A percentile compares a stretch with the other conserved stretches of the same genome.
Conservation (phyloP, 2,329 filamentous ascomycete species). For the Boeremia exigua region DNA sequence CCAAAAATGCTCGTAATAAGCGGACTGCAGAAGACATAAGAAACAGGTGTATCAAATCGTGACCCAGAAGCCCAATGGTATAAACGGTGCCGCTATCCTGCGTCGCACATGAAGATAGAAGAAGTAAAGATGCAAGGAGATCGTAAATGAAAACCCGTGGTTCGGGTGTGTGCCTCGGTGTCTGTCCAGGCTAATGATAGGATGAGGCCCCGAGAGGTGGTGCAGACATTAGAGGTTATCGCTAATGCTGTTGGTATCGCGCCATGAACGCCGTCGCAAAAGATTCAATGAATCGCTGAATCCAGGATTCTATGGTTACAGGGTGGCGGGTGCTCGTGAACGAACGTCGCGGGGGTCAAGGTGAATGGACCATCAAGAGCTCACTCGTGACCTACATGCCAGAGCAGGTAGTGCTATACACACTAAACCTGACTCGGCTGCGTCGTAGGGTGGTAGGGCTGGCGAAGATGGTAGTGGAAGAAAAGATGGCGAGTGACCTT, state of each 20-base stretch:
- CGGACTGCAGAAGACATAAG: slow-evolving; percentile 32
- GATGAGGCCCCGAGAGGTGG: slow-evolving; percentile 32
- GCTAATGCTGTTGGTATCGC: slow-evolving; percentile 34
- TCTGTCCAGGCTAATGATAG: slow-evolving; percentile 32
- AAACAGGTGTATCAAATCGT: slow-evolving; percentile 33
- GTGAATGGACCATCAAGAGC: slow-evolving; percentile 20
- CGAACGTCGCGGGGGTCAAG: slow-evolving; percentile 26
- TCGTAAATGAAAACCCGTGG: slow-evolving; percentile 17
- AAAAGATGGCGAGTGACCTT: slow-evolving; percentile 2
- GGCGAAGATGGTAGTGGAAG: slow-evolving; percentile 12
- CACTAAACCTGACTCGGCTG: slow-evolving; percentile 18
- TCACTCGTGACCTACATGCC: slow-evolving; percentile 24
- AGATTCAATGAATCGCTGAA: slow-evolving; percentile 31
- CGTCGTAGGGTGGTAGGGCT: slow-evolving; percentile 17
- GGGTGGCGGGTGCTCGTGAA: slow-evolving; percentile 28
- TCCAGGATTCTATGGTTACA: slow-evolving; percentile 43
- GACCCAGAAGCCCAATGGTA: slow-evolving; percentile 40
- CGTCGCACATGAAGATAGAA: slow-evolving; percentile 23
- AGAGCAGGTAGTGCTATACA: slow-evolving; percentile 21
- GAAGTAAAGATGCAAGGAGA: slow-evolving; percentile 28
- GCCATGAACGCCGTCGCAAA: slow-evolving; percentile 45
- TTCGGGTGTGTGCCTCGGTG: slow-evolving; percentile 18
- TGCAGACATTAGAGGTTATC: slow-evolving; percentile 46
- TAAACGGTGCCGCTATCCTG: slow-evolving; percentile 37
- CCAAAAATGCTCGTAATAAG: slow-evolving; percentile 36